These are phyloP conservation scores for Fraxinus excelsior DNA, from an alignment of 257 asterid species.

Conservation along the genomic window DNA sequence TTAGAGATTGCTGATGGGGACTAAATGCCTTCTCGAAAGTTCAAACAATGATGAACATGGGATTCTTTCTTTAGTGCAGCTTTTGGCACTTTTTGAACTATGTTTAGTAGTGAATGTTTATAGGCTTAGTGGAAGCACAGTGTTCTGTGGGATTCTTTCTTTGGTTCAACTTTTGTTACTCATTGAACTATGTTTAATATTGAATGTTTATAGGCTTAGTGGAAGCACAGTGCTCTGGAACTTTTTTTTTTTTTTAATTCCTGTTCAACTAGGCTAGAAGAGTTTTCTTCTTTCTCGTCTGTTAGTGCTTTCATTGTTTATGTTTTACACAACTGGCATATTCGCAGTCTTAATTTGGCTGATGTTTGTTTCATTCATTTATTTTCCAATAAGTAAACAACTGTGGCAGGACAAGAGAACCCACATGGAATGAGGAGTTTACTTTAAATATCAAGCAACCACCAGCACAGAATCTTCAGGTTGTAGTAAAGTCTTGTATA, in stretches of 20 bases:
- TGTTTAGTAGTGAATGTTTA: slow-evolving; percentile 5
- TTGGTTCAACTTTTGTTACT: not conserved
- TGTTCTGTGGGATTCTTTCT: not conserved
- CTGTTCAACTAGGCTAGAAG: not conserved
- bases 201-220: not conserved
- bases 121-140: not conserved
- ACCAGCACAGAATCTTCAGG: slow-evolving; percentile 80
- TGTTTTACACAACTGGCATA: not conserved
- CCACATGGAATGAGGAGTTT: slow-evolving; percentile 97
- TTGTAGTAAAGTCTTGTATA: slow-evolving; percentile 25
- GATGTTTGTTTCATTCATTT: not conserved
- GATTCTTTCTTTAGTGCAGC: not conserved
- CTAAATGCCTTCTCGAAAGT: not conserved
- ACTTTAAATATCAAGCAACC: slow-evolving; percentile 81
- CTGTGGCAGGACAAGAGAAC: slow-evolving; percentile 85
- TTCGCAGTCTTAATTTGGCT: slow-evolving; percentile 2
- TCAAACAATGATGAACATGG: not conserved
- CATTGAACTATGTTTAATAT: not conserved
- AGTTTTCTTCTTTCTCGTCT: slow-evolving; percentile 4
- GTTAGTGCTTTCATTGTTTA: not conserved
- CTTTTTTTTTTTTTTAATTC: not conserved
- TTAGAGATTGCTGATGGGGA: not conserved
- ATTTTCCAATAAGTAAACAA: slow-evolving; percentile 16
- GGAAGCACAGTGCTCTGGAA: not conserved
- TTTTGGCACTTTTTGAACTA: not conserved